These are phyloP conservation scores for Aureobasidium sp. DNA, from an alignment of 2,329 filamentous ascomycete genomes.

Conservation along the genomic window DNA sequence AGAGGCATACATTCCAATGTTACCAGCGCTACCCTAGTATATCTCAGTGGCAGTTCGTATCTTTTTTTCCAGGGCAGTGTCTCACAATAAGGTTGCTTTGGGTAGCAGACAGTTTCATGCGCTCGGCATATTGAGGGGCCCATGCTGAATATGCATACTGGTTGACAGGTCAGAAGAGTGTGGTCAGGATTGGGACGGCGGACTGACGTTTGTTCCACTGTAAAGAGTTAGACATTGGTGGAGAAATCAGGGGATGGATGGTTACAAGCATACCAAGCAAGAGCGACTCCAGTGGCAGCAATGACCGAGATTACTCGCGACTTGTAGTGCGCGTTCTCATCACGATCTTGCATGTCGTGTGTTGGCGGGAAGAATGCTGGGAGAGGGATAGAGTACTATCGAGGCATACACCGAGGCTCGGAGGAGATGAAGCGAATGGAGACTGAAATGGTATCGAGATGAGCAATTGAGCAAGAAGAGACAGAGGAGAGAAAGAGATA, in stretches of 20 bases:
- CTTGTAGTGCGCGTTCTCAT: conserved; percentile 45
- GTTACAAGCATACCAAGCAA: conserved; percentile 54
- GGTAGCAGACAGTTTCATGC: conserved; percentile 80
- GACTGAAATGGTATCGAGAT: background rate
- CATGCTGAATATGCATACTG: conserved; percentile 98
- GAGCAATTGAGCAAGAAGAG: background rate
- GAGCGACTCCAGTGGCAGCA: conserved; percentile 74
- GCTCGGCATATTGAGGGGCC: conserved; percentile 90
- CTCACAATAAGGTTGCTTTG: conserved; percentile 83
- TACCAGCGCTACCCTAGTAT: conserved; percentile 56
- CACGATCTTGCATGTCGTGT: conserved; percentile 35
- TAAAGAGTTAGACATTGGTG: background rate
- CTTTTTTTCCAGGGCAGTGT: background rate
- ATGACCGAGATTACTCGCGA: conserved; percentile 75
- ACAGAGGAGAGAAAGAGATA: background rate
- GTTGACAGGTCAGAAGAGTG: conserved; percentile 18
- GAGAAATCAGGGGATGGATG: background rate
- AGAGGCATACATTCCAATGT: conserved; percentile 86
- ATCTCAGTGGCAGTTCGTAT: conserved; percentile 27
- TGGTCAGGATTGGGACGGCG: background rate
- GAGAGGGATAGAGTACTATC: background rate
- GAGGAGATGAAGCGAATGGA: background rate
- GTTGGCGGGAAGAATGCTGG: background rate
- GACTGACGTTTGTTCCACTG: conserved; percentile 72
- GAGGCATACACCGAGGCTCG: background rate